Base-by-base conservation (phyloP, 2,329 filamentous ascomycete species). In the Chaetomiaceae sp. region DNA sequence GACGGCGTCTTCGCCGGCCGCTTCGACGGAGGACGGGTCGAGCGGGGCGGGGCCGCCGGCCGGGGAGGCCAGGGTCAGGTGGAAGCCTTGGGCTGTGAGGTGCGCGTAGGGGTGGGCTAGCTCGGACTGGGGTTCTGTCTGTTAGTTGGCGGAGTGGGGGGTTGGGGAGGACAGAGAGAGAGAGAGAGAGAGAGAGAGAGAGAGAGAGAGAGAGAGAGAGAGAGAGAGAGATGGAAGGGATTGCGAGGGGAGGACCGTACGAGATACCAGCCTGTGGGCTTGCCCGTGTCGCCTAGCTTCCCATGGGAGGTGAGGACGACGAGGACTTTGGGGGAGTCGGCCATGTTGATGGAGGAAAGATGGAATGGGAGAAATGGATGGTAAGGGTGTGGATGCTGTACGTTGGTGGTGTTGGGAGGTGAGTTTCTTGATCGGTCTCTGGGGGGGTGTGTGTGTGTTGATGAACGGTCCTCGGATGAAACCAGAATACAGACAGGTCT, bases 241-340 rank as follows among this genome's bases (percentile, higher is more conserved):
- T n/a, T n/a, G n/a, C n/a, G n/a, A n/a, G n/a, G n/a, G n/a, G n/a
- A n/a, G n/a, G n/a, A n/a, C n/a, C n/a, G 44, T 72, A 85, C 82
- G 62, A 89, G 72, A 65, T 81, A 89, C 86, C 86, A 89, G 58
- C 86, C 86, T 0, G 85, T 88, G 9, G 78, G 77, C 62, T 73
- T 72, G 63, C 73, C 73, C 40, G 75, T 73, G 61, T 71, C 65
- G 61, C 71, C 72, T 43, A 81, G 74, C 67, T 72, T 69, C 65
- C 66, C 69, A 66, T 80, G 75, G 56, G 84, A 89, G 59, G 83
- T 87, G 57, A 89, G 80, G 53, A 90, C 81, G 67, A 89, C 71
- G 71, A 90, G 84, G 58, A 89, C 71, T 53, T 85, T 86, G 61
- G 73, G 75, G 32, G 74, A 71, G 46, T 29, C 36, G 18, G 53